Conservation (phyloP, 495 filamentous ascomycete genomes). For the Hyaloscypha finlandica region DNA sequence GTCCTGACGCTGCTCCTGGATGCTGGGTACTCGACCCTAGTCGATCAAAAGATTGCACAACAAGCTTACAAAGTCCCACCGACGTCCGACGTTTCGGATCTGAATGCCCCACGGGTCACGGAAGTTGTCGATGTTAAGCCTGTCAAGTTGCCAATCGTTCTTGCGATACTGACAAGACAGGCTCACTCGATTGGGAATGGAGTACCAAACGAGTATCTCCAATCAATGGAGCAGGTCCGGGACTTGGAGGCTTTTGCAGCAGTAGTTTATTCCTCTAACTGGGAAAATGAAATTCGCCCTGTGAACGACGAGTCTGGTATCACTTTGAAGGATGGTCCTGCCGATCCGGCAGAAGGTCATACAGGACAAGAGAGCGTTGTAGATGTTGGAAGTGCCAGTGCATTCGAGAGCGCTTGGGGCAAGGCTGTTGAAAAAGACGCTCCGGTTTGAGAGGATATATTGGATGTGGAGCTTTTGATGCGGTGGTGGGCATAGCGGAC, state of each 20-base stretch:
- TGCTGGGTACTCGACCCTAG: conserved; percentile 76
- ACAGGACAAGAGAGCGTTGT: conserved; percentile 44
- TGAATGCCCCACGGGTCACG: conserved; percentile 44
- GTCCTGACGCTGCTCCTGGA: conserved; percentile 86
- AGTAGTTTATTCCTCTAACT: conserved; percentile 92
- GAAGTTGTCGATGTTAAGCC: conserved; percentile 51
- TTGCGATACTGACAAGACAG: conserved; percentile 84
- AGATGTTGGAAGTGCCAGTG: conserved; percentile 46
- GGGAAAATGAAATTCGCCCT: conserved; percentile 67
- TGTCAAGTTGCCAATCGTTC: conserved; percentile 81
- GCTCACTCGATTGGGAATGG: conserved; percentile 87
- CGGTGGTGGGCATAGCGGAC: not conserved
- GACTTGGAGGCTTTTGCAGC: conserved; percentile 95
- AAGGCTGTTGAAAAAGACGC: conserved; percentile 44
- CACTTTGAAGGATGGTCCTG: conserved; percentile 36
- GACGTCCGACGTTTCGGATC: conserved; percentile 38
- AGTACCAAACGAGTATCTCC: conserved; percentile 86
- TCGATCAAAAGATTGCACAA: conserved; percentile 75
- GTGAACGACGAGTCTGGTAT: conserved; percentile 37
- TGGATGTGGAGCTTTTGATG: not conserved
- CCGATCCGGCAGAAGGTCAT: conserved; percentile 17
- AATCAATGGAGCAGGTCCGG: conserved; percentile 75
- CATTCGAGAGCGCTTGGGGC: conserved; percentile 68
- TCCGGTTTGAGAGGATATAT: not conserved
- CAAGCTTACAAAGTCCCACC: conserved; percentile 70